These are phyloP conservation scores for Tylopilus subfusipes DNA, from an alignment of 768 basidiomycete genomes.

Conservation along the genomic window DNA sequence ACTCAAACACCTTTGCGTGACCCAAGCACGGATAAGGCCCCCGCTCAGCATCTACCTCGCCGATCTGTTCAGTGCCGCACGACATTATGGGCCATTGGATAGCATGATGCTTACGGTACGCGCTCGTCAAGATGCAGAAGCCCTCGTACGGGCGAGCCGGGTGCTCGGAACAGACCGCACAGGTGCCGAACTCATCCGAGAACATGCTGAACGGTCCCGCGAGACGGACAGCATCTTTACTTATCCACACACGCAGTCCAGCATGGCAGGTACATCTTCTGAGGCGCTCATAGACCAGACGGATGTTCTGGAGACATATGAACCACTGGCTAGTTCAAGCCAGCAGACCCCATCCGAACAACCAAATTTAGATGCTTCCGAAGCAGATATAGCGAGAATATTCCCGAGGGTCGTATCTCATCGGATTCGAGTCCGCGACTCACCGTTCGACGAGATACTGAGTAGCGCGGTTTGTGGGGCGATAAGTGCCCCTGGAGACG, in stretches of 20 bases:
- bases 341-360: conserved; percentile 14
- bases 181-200: conserved; percentile 53
- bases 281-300: conserved; percentile 19
- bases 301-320: conserved; percentile 13
- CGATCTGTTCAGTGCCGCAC: conserved; percentile 70
- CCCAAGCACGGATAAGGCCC: conserved; percentile 45
- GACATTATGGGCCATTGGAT: conserved; percentile 69
- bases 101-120: conserved; percentile 61
- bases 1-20: conserved; percentile 28
- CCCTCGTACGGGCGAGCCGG: conserved; percentile 62
- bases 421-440: conserved; percentile 65
- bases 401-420: conserved; percentile 73
- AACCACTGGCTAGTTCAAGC: not conserved
- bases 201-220: conserved; percentile 18
- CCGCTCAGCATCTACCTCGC: conserved; percentile 60
- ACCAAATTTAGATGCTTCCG: conserved; percentile 56
- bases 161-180: conserved; percentile 61
- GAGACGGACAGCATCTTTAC: conserved; percentile 22
- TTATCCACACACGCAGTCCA: conserved; percentile 16
- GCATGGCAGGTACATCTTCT: conserved; percentile 20
- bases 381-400: conserved; percentile 71
- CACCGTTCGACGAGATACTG: conserved; percentile 67
- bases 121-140: conserved; percentile 60
- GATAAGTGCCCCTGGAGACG: conserved; percentile 21
- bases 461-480: conserved; percentile 62